Percentiles rank a stretch among this genome's conserved stretches.
phyloP scores from a whole-genome alignment of 805 yeast genomes.

The Wickerhamomyces mucosus region DNA sequence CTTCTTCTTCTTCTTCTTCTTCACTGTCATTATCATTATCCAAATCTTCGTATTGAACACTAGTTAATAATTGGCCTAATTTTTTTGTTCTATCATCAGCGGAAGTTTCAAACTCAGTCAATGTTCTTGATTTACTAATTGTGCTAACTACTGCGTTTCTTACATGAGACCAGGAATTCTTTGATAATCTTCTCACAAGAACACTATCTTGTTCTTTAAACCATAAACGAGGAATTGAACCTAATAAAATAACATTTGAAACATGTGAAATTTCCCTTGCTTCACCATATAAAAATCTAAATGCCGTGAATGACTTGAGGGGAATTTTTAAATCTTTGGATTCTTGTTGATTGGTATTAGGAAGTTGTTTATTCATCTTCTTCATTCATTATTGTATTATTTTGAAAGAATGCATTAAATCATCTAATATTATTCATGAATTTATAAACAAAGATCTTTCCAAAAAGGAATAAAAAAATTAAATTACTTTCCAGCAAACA shows the following conservation, averaged over 20 bases:
- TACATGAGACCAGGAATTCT: constrained; percentile 3
- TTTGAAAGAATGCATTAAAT: no score
- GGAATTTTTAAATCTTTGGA: background rate
- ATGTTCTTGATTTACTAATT: background rate
- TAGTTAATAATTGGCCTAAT: background rate
- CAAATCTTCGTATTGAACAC: background rate
- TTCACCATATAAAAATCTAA: constrained; percentile 43
- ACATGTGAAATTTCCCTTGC: constrained; percentile 37
- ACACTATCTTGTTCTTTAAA: constrained; percentile 25
- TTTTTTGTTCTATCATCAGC: no score
- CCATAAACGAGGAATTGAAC: constrained; percentile 54
- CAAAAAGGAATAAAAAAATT: no score
- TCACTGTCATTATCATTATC: constrained; percentile 2
- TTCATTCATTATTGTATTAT: no score
- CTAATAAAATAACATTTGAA: constrained; percentile 42
- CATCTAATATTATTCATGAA: no score
- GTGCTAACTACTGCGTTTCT: no score
- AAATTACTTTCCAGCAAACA: no score
- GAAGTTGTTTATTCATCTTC: no score
- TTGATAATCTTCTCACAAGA: constrained; percentile 14
- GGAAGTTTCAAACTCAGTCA: background rate
- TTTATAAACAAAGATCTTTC: no score
- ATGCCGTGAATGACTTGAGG: constrained; percentile 49
- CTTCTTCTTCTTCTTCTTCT: constrained; percentile 2
- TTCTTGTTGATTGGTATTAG: no score